These are phyloP conservation scores for Leishmania amazonensis DNA, from an alignment of 208 protist species.

Conservation along the genomic window DNA sequence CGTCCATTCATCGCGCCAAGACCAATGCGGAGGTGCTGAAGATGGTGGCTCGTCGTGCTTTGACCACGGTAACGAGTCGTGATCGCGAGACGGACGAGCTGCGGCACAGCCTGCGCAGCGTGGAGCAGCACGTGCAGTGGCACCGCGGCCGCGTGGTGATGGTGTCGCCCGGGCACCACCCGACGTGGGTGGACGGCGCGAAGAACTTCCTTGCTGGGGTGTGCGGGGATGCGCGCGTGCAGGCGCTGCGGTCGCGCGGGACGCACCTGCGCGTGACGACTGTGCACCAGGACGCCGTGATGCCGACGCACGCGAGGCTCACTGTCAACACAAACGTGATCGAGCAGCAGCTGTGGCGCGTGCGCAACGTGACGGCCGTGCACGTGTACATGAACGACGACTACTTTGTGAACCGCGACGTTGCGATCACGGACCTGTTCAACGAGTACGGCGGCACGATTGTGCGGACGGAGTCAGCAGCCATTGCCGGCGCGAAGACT, in stretches of 20 bases:
- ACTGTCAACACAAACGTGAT: slow-evolving; percentile 56
- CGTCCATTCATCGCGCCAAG: slow-evolving; percentile 21
- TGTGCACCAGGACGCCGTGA: slow-evolving; percentile 68
- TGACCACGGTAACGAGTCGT: slow-evolving; percentile 6
- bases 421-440: slow-evolving; percentile 53
- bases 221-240: slow-evolving; percentile 30
- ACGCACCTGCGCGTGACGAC: slow-evolving; percentile 58
- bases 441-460: slow-evolving; percentile 68
- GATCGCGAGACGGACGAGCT: slow-evolving; percentile 92
- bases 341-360: slow-evolving; percentile 63
- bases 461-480: slow-evolving; percentile 43
- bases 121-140: slow-evolving; percentile 94
- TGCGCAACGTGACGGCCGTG: slow-evolving; percentile 52
- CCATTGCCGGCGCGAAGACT: slow-evolving; percentile 3
- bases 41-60: slow-evolving; percentile 11
- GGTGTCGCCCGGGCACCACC: slow-evolving; percentile 96
- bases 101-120: slow-evolving; percentile 92
- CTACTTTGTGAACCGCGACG: slow-evolving; percentile 72
- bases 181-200: slow-evolving; percentile 83
- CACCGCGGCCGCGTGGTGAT: slow-evolving; percentile 84
- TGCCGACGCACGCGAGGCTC: slow-evolving; percentile 53
- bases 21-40: slow-evolving; percentile 14
- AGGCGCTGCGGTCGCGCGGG: slow-evolving; percentile 26
- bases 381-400: slow-evolving; percentile 80
- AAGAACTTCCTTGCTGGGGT: slow-evolving; percentile 53